Conservation (phyloP, 148 eudicot species). For the Drosera capensis region DNA sequence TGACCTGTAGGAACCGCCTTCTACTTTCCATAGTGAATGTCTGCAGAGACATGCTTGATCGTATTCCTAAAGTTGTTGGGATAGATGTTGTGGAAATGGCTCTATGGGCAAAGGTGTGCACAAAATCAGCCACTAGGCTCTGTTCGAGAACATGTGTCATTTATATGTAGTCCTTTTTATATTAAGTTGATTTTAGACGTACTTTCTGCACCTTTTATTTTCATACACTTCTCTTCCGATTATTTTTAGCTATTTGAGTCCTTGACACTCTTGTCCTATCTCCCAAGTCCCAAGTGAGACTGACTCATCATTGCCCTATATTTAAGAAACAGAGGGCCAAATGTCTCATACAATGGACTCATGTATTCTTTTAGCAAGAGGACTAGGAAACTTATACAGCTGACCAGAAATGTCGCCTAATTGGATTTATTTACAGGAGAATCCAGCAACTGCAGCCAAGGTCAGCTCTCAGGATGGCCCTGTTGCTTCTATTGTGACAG, state of each 20-base stretch:
- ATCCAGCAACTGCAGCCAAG: conserved; percentile 31
- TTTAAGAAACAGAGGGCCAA: no score
- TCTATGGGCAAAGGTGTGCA: conserved; percentile 94
- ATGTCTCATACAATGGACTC: no score
- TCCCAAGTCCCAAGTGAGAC: no score
- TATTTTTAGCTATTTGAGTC: no score
- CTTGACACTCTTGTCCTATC: no score
- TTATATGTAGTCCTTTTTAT: not conserved
- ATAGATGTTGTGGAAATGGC: conserved; percentile 99
- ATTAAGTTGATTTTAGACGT: not conserved
- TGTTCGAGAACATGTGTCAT: no score
- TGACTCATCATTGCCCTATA: no score
- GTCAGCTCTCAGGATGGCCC: conserved; percentile 47
- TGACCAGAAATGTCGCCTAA: no score
- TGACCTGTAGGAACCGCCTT: conserved; percentile 61
- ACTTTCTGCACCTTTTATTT: not conserved
- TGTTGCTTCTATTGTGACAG: conserved; percentile 27
- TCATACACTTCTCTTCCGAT: no score
- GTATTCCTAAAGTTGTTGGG: conserved; percentile 89
- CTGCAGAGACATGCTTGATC: conserved; percentile 77
- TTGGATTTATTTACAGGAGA: conserved; percentile 33
- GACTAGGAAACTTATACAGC: no score
- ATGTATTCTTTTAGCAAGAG: no score
- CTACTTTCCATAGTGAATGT: conserved; percentile 66
- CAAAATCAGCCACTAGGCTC: not conserved